Conservation (phyloP, 2,329 filamentous ascomycete genomes). For the Monosporascus sp. region DNA sequence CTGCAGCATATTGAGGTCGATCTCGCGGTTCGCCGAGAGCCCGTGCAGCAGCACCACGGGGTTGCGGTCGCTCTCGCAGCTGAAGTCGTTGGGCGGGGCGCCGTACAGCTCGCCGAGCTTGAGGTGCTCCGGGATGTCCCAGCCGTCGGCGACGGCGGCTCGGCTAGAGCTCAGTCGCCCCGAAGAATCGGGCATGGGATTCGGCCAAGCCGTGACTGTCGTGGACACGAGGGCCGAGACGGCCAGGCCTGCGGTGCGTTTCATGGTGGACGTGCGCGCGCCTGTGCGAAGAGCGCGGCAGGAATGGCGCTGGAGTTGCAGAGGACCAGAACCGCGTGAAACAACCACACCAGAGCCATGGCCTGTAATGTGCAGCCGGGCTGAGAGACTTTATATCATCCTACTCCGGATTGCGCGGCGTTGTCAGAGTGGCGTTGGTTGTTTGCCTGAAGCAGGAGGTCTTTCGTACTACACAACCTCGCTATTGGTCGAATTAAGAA, state of each 20-base stretch:
- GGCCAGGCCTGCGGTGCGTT: not conserved
- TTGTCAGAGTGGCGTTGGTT: too few relatives aligned
- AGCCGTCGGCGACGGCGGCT: not conserved
- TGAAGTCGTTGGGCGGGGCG: constrained; percentile 20
- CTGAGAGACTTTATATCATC: too few relatives aligned
- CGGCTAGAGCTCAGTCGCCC: not conserved
- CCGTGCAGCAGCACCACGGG: constrained; percentile 46
- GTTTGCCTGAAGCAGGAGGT: too few relatives aligned
- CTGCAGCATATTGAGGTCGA: constrained; percentile 22
- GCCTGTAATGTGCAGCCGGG: too few relatives aligned
- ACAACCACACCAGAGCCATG: too few relatives aligned
- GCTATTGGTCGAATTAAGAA: not conserved
- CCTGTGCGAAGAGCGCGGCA: not conserved
- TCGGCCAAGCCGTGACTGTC: not conserved
- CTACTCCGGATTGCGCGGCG: too few relatives aligned
- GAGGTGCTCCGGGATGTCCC: constrained; percentile 12
- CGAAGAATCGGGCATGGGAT: not conserved
- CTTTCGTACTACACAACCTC: not conserved
- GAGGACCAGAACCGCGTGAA: too few relatives aligned
- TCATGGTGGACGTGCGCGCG: not conserved
- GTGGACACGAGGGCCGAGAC: not conserved
- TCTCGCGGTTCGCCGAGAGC: constrained; percentile 16
- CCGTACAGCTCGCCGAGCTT: constrained; percentile 15
- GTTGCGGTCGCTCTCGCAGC: constrained; percentile 17
- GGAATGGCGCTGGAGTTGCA: too few relatives aligned